Conservation (phyloP, 176 grass and related monocot species). For the Musa beccarii region DNA sequence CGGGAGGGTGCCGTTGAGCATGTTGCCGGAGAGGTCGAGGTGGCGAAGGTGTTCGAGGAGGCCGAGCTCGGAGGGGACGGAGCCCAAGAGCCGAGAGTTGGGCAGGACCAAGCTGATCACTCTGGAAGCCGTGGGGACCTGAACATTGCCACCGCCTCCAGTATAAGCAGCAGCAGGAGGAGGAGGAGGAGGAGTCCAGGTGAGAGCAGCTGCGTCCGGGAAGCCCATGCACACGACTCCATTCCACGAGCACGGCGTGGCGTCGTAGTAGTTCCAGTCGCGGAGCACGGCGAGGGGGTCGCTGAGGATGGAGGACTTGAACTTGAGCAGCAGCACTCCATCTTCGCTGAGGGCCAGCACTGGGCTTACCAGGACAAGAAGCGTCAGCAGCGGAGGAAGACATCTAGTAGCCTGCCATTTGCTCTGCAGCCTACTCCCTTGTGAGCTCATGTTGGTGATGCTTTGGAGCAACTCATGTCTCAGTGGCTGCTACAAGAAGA, state of each 20-base stretch:
- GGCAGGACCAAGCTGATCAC: slow-evolving; percentile 11
- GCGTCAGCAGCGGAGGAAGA: not conserved
- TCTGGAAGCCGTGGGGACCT: slow-evolving; percentile 1
- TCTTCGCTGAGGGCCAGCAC: not conserved
- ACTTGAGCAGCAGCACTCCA: slow-evolving; percentile 6
- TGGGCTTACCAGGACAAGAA: not conserved
- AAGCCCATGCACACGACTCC: slow-evolving; percentile 11
- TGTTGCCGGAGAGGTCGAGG: slow-evolving; percentile 13
- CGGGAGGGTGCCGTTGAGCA: slow-evolving; percentile 13
- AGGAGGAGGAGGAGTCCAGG: not conserved
- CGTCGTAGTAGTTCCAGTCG: slow-evolving; percentile 9
- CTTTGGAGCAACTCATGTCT: slow-evolving; percentile 10
- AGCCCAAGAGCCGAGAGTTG: slow-evolving; percentile 6
- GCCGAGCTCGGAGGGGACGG: slow-evolving; percentile 13
- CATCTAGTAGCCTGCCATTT: not conserved
- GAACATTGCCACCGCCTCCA: not conserved
- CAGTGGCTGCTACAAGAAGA: not conserved
- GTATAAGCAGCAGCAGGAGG: not conserved
- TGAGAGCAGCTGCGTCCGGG: not conserved
- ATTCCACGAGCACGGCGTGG: slow-evolving; percentile 9
- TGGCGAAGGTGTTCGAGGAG: slow-evolving; percentile 13
- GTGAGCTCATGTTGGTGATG: slow-evolving; percentile 1
- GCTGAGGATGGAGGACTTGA: slow-evolving; percentile 4
- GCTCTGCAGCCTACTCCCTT: not conserved
- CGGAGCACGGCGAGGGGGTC: slow-evolving; percentile 1